Evolutionary conservation across 371 early-diverging fungal species (phyloP).

Genomic region (Dinochytrium kinnereticum): DNA sequence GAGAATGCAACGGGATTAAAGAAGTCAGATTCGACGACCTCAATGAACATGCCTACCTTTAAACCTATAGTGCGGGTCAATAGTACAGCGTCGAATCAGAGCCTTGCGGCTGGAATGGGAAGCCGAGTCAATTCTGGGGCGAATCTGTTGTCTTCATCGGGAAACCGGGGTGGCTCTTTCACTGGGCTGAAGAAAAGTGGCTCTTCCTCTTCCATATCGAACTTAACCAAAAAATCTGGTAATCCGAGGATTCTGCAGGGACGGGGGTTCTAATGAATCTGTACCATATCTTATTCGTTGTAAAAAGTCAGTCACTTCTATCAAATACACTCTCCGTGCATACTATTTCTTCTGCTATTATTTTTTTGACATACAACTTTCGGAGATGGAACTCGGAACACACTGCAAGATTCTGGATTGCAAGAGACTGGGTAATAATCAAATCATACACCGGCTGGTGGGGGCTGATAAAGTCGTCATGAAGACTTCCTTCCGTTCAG

Average conservation of each 20-base stretch:
- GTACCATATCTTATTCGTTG: not conserved
- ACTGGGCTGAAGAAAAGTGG: conserved; percentile 4
- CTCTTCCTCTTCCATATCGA: not conserved
- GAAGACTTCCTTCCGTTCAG: conserved; percentile 2
- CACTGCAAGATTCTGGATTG: not conserved
- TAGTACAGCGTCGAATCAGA: not conserved
- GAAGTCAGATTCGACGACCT: conserved; percentile 1
- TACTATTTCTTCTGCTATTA: not conserved
- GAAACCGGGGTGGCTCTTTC: not conserved
- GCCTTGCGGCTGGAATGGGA: conserved; percentile 2
- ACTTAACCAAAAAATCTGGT: not conserved
- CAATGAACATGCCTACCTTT: conserved; percentile 10
- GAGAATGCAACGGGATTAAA: not conserved
- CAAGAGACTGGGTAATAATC: not conserved
- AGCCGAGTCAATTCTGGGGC: conserved; percentile 7
- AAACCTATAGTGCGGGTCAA: conserved; percentile 10
- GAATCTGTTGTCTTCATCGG: conserved; percentile 1
- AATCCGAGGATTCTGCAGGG: not conserved
- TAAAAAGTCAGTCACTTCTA: not conserved
- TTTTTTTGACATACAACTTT: conserved; percentile 5
- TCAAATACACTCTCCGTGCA: not conserved
- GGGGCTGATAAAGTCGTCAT: not conserved
- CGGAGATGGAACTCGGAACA: conserved; percentile 5
- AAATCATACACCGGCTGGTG: not conserved
- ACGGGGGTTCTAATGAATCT: not conserved